Percentiles rank a stretch among this genome's conserved stretches.
phyloP scores from a whole-genome alignment of 2,329 filamentous ascomycete genomes.

The Pseudopithomyces chartarum region DNA sequence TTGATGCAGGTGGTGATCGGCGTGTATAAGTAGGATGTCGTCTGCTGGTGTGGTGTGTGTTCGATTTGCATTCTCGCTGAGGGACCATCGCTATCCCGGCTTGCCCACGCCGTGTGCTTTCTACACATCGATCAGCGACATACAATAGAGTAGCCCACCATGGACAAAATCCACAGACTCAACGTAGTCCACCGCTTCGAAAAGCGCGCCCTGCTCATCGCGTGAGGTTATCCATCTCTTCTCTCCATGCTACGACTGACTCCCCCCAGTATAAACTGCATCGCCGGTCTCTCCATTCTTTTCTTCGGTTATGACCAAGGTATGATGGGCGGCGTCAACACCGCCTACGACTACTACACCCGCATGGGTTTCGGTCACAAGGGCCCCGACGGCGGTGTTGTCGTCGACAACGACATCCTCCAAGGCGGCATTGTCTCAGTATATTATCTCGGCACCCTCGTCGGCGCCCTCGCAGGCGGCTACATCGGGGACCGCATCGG shows the following conservation, averaged over 20 bases:
- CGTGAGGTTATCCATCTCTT: neutral
- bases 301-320: slow-evolving; percentile 43
- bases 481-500: slow-evolving; percentile 31
- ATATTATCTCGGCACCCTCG: slow-evolving; percentile 37
- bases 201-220: slow-evolving; percentile 34
- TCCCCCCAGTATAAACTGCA: slow-evolving; percentile 26
- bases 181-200: slow-evolving; percentile 20
- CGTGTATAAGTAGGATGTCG: neutral
- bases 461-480: slow-evolving; percentile 31
- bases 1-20: neutral
- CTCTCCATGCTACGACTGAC: neutral
- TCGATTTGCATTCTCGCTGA: neutral
- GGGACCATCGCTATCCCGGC: neutral
- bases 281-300: slow-evolving; percentile 36
- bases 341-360: slow-evolving; percentile 36
- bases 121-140: neutral
- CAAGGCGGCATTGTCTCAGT: slow-evolving; percentile 42
- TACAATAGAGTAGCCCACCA: slow-evolving; percentile 6
- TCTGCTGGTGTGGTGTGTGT: neutral
- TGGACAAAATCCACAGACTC: slow-evolving; percentile 33
- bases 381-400: slow-evolving; percentile 25
- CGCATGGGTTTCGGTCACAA: slow-evolving; percentile 37
- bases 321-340: slow-evolving; percentile 42
- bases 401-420: slow-evolving; percentile 30
- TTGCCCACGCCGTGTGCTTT: no score